These are phyloP conservation scores for Colletotrichum spaethianum DNA, from an alignment of 2,329 filamentous ascomycete species.

Conservation along the genomic window DNA sequence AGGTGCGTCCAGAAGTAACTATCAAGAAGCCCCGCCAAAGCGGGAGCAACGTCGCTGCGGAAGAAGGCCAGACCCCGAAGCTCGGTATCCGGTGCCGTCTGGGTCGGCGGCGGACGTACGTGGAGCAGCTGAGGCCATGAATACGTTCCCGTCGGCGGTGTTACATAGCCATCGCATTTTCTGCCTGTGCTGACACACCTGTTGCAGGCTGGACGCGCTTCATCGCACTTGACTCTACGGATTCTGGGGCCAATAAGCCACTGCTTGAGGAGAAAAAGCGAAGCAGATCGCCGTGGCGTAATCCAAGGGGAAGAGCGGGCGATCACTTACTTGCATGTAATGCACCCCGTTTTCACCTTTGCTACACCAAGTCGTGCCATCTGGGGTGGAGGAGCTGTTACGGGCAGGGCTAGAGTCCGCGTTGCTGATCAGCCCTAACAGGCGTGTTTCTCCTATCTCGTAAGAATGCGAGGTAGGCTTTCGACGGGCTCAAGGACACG, in stretches of 20 bases:
- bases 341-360: slow-evolving; percentile 46
- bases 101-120: slow-evolving; percentile 43
- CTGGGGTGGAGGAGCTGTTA: not conserved
- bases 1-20: slow-evolving; percentile 59
- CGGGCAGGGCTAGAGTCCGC: too few species aligned
- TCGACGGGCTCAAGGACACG: not conserved
- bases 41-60: slow-evolving; percentile 53
- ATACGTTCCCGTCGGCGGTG: slow-evolving; percentile 33
- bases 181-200: slow-evolving; percentile 47
- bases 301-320: too few species aligned
- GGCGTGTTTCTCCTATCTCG: not conserved
- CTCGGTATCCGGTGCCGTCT: slow-evolving; percentile 46
- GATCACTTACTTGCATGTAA: slow-evolving; percentile 46
- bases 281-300: not conserved
- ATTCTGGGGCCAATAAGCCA: slow-evolving; percentile 39
- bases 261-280: not conserved
- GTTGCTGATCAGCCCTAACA: not conserved
- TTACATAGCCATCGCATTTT: slow-evolving; percentile 51
- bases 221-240: slow-evolving; percentile 52
- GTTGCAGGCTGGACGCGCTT: slow-evolving; percentile 47
- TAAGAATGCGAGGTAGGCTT: slow-evolving; percentile 30
- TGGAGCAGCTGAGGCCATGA: slow-evolving; percentile 55
- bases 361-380: slow-evolving; percentile 26
- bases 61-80: slow-evolving; percentile 56
- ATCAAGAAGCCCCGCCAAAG: slow-evolving; percentile 53